Conservation (phyloP, 805 yeast species). For the Candida argentea region DNA sequence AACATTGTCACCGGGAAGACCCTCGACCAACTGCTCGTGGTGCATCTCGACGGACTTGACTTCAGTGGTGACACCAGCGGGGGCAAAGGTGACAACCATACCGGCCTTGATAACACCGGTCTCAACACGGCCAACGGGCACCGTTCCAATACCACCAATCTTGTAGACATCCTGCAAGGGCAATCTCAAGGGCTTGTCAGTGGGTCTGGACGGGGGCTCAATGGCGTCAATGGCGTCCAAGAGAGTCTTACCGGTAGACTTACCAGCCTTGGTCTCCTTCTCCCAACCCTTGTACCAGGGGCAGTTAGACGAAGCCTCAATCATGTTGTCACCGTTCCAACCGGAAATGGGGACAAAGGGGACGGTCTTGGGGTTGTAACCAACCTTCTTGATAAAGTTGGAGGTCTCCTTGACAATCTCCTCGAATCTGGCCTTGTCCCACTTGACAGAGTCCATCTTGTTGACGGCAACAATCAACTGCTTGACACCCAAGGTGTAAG, state of each 20-base stretch:
- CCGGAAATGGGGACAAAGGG: conserved; percentile 89
- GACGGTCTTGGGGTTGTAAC: conserved; percentile 74
- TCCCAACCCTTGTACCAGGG: conserved; percentile 86
- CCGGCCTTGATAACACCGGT: conserved; percentile 89
- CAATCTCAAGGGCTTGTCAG: conserved; percentile 80
- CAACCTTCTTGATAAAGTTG: conserved; percentile 77
- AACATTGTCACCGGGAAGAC: conserved; percentile 86
- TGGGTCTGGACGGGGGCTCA: conserved; percentile 73
- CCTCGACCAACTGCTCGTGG: conserved; percentile 70
- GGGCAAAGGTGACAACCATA: conserved; percentile 83
- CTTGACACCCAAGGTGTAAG: conserved; percentile 81
- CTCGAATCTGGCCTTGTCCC: conserved; percentile 74
- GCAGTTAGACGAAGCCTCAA: conserved; percentile 72
- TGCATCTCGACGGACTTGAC: conserved; percentile 87
- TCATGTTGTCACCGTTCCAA: conserved; percentile 91
- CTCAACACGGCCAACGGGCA: conserved; percentile 91
- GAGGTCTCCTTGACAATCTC: conserved; percentile 70
- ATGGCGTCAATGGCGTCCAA: conserved; percentile 79
- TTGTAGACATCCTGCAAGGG: conserved; percentile 88
- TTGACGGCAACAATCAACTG: conserved; percentile 84
- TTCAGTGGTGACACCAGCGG: conserved; percentile 84
- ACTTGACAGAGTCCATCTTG: conserved; percentile 92
- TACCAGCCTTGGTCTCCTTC: conserved; percentile 66
- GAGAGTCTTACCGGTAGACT: conserved; percentile 67
- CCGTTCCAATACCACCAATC: conserved; percentile 89